Evolutionary conservation across 139 green algal species (phyloP).

Genomic region (Coccomyxa sp.): DNA sequence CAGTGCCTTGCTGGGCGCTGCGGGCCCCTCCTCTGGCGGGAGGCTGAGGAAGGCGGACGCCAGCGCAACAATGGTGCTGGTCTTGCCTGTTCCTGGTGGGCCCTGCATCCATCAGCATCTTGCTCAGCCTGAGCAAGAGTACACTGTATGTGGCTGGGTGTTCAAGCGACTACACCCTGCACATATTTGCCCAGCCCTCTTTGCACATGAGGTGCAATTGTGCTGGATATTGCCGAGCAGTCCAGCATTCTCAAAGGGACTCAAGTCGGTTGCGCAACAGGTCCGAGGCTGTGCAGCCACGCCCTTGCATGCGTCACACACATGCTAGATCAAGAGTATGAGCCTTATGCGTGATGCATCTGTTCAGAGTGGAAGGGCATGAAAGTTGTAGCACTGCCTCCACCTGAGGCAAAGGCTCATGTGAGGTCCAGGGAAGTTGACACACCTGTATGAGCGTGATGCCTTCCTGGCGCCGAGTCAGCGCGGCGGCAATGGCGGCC

Average conservation of each 20-base stretch:
- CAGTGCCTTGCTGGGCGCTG: neutral
- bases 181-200: neutral
- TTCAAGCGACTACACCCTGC: neutral
- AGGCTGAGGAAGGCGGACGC: conserved; percentile 48
- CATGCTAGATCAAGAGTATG: too few relatives aligned
- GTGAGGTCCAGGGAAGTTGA: too few relatives aligned
- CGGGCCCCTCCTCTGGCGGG: neutral
- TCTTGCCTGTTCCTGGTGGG: conserved; percentile 71
- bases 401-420: too few relatives aligned
- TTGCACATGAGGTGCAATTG: neutral
- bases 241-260: neutral
- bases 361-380: too few relatives aligned
- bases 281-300: too few relatives aligned
- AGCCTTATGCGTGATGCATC: too few relatives aligned
- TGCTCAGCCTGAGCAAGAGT: neutral
- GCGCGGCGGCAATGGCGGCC: conserved; percentile 39
- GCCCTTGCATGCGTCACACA: too few relatives aligned
- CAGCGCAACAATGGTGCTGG: conserved; percentile 49
- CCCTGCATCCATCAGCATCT: conserved; percentile 29
- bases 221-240: neutral
- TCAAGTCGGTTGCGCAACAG: too few relatives aligned
- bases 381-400: too few relatives aligned
- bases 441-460: conserved; percentile 48
- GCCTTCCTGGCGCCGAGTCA: neutral
- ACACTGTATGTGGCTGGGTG: neutral